phyloP scores from a whole-genome alignment of 2,329 filamentous ascomycete genomes.

The Alternaria sp. region DNA sequence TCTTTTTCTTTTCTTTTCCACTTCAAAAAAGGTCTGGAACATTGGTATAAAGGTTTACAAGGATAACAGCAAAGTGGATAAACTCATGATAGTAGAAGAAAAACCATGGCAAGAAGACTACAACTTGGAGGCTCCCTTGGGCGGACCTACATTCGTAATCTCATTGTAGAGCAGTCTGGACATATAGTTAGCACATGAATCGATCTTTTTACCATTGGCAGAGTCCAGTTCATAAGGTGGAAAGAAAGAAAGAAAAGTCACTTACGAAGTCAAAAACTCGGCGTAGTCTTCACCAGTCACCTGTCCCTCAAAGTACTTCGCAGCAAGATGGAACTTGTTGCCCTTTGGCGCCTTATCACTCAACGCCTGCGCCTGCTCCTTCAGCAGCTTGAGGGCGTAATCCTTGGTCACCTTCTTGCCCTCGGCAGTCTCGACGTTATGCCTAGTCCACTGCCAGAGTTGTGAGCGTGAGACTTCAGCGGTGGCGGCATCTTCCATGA shows the following conservation, averaged over 20 bases:
- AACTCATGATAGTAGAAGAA: neutral
- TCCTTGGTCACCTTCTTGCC: slow-evolving; percentile 93
- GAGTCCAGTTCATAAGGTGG: too few relatives aligned
- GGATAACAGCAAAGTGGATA: neutral
- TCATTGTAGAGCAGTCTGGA: slow-evolving; percentile 84
- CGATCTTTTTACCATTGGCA: neutral
- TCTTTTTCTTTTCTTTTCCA: too few relatives aligned
- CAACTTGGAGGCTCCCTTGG: slow-evolving; percentile 63
- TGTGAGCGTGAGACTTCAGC: slow-evolving; percentile 94
- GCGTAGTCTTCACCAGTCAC: slow-evolving; percentile 97
- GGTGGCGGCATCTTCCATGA: slow-evolving; percentile 98
- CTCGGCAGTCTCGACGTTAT: slow-evolving; percentile 77
- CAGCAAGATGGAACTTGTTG: slow-evolving; percentile 90
- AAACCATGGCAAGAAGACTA: slow-evolving; percentile 23
- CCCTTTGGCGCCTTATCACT: slow-evolving; percentile 78
- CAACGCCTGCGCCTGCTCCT: slow-evolving; percentile 83
- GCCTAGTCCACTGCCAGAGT: slow-evolving; percentile 93
- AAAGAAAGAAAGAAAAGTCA: slow-evolving; percentile 16
- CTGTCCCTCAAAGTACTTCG: slow-evolving; percentile 90
- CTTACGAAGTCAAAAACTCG: slow-evolving; percentile 89
- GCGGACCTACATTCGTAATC: slow-evolving; percentile 76
- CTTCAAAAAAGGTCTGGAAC: slow-evolving; percentile 3
- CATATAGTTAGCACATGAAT: neutral
- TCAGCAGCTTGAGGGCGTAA: slow-evolving; percentile 84
- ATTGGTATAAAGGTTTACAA: slow-evolving; percentile 17